Conservation (phyloP, 2,329 filamentous ascomycete genomes). For the Paramyrothecium roridum region DNA sequence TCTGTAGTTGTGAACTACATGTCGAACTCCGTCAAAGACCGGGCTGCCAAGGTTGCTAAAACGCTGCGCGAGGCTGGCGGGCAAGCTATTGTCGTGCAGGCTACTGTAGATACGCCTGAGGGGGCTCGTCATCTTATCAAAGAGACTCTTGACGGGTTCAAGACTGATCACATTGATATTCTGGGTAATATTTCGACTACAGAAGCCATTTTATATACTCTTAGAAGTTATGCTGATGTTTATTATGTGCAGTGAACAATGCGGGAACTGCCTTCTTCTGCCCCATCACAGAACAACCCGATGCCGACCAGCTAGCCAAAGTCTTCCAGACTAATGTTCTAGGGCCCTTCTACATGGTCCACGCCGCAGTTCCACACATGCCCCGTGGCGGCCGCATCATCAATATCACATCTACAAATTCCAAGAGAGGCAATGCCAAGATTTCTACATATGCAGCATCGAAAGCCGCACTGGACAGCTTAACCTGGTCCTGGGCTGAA, state of each 20-base stretch:
- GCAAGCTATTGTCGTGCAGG: slow-evolving; percentile 26
- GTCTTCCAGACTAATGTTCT: slow-evolving; percentile 29
- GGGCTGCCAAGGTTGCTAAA: slow-evolving; percentile 26
- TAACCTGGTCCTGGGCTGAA: slow-evolving; percentile 28
- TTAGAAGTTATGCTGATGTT: background rate
- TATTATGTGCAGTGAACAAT: slow-evolving; percentile 30
- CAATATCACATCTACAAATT: slow-evolving; percentile 16
- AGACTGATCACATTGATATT: slow-evolving; percentile 35
- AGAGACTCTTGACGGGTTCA: slow-evolving; percentile 29
- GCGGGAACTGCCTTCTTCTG: slow-evolving; percentile 20
- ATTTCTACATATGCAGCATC: slow-evolving; percentile 15
- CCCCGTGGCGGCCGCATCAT: slow-evolving; percentile 23
- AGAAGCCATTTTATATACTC: too few relatives aligned
- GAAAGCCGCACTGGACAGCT: slow-evolving; percentile 30
- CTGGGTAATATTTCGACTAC: slow-evolving; percentile 25
- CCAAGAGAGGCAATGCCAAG: slow-evolving; percentile 9
- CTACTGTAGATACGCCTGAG: slow-evolving; percentile 25
- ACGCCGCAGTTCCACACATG: slow-evolving; percentile 32
- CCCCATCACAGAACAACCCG: slow-evolving; percentile 14
- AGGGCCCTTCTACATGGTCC: slow-evolving; percentile 29
- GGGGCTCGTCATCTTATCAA: slow-evolving; percentile 27
- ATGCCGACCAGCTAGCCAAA: slow-evolving; percentile 19
- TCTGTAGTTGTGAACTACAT: slow-evolving; percentile 36
- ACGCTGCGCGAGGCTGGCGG: slow-evolving; percentile 23
- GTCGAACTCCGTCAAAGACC: slow-evolving; percentile 23